Conservation (phyloP, 306 rosid species). For the Morella rubra region DNA sequence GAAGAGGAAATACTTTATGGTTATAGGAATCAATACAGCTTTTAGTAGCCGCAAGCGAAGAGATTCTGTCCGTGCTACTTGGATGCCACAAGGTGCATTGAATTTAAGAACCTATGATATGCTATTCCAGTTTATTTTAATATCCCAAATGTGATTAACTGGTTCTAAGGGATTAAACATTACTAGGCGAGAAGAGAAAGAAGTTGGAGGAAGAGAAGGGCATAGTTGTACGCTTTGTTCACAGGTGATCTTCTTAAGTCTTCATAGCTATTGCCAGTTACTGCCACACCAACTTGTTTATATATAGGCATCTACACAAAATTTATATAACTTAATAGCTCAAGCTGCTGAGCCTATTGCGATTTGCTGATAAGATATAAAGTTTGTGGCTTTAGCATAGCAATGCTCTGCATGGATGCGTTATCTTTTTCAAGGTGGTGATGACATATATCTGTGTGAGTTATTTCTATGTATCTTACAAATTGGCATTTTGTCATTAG, state of each 20-base stretch:
- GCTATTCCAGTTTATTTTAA: slow-evolving; percentile 16
- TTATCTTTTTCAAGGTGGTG: background rate
- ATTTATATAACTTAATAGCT: background rate
- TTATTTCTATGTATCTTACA: background rate
- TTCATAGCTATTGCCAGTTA: background rate
- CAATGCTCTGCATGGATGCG: background rate
- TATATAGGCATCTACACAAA: background rate
- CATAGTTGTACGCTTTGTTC: slow-evolving; percentile 79
- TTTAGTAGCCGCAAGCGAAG: slow-evolving; percentile 78
- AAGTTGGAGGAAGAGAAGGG: slow-evolving; percentile 89
- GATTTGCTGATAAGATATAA: background rate
- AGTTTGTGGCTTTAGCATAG: slow-evolving; percentile 6
- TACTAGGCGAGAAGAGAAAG: slow-evolving; percentile 62
- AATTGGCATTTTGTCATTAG: slow-evolving; percentile 36
- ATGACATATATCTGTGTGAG: background rate
- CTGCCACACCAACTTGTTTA: background rate
- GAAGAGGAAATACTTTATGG: slow-evolving; percentile 68
- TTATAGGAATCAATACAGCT: slow-evolving; percentile 89
- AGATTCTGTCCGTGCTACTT: slow-evolving; percentile 85
- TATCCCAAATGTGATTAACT: slow-evolving; percentile 29
- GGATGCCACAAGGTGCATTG: slow-evolving; percentile 90
- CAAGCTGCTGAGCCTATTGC: background rate
- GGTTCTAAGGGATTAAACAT: slow-evolving; percentile 22
- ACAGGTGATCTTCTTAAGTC: slow-evolving; percentile 56
- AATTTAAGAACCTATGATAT: background rate